These are phyloP conservation scores for Kazachstania kunashirensis DNA, from an alignment of 805 yeast genomes.

Conservation along the genomic window DNA sequence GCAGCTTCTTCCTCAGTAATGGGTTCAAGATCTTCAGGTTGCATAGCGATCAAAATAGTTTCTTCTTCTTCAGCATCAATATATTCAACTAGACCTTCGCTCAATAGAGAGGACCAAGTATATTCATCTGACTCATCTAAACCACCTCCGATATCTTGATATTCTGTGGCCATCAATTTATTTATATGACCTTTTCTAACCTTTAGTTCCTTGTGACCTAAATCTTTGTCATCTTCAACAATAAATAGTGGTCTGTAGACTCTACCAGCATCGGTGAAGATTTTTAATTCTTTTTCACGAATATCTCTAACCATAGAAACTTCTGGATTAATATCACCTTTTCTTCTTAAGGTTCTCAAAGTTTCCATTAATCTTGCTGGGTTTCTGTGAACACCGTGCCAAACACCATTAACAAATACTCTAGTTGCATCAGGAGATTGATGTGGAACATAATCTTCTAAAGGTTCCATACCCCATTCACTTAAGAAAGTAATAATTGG, in stretches of 20 bases:
- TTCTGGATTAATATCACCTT: slow-evolving; percentile 91
- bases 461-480: slow-evolving; percentile 99
- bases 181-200: slow-evolving; percentile 78
- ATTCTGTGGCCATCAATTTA: slow-evolving; percentile 55
- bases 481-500: slow-evolving; percentile 87
- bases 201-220: slow-evolving; percentile 57
- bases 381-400: slow-evolving; percentile 98
- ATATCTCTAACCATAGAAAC: slow-evolving; percentile 95
- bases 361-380: slow-evolving; percentile 89
- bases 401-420: slow-evolving; percentile 95
- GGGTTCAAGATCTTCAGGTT: slow-evolving; percentile 89
- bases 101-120: slow-evolving; percentile 79
- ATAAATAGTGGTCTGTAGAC: slow-evolving; percentile 93
- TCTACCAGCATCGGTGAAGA: slow-evolving; percentile 97
- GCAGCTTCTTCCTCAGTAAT: slow-evolving; percentile 36
- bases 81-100: slow-evolving; percentile 86
- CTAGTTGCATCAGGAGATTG: slow-evolving; percentile 85
- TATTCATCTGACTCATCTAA: slow-evolving; percentile 47
- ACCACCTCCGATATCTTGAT: slow-evolving; percentile 44
- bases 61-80: slow-evolving; percentile 99
- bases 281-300: slow-evolving; percentile 90
- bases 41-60: slow-evolving; percentile 96
- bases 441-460: slow-evolving; percentile 91
- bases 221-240: slow-evolving; percentile 75
- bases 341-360: slow-evolving; percentile 83